Evolutionary conservation across 495 filamentous ascomycete species (phyloP), one percentile per base, ranked within the genome.

Genomic region (Xylaria bambusicola): DNA sequence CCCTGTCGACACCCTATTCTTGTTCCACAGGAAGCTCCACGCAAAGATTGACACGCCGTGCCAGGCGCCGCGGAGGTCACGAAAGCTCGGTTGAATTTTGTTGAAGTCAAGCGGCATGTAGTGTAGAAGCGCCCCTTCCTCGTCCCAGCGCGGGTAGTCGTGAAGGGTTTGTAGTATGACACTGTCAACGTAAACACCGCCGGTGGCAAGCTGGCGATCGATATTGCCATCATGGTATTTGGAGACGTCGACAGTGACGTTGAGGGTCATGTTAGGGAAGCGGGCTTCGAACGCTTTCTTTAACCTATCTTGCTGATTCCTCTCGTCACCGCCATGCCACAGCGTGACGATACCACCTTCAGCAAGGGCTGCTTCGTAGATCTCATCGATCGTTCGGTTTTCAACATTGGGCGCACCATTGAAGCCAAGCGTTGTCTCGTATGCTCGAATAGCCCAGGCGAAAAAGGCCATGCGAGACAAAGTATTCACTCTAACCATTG

Each of bases 201-300:
- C 61, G 40, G 60, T 61, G 0, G 63, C 68, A 3, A 71, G 56
- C 45, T 69, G 67, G 35, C 63, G 66, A 53, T 75, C 73, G 40
- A 73, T 57, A 9, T 65, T 62, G 26, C 59, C 64, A 51, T 75
- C 65, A 23, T 72, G 71, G 56, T 75, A 75, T 31, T 75, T 75
- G 56, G 69, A 71, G 3, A 75, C 33, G 56, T 75, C 73, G 49
- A 73, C 69, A 10, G 73, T 75, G 21, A 75, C 52, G 53, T 75
- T 75, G 1, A 75, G 56, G 6, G 63, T 60, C 35, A 75, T 75
- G 6, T 63, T 63, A 21, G 73, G 73, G 56, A 75, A 75, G 10
- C 63, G 50, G 12, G 54, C 21, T 40, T 70, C 67, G 63, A 73
- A 74, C 0, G 65, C 65, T 6, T 53, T 33, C 38, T 66, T 68